Percentiles rank a stretch among this genome's conserved stretches.
These are phyloP conservation scores for Magnaporthales sp. DNA, from an alignment of 2,329 filamentous ascomycete genomes.

Conservation along the genomic window DNA sequence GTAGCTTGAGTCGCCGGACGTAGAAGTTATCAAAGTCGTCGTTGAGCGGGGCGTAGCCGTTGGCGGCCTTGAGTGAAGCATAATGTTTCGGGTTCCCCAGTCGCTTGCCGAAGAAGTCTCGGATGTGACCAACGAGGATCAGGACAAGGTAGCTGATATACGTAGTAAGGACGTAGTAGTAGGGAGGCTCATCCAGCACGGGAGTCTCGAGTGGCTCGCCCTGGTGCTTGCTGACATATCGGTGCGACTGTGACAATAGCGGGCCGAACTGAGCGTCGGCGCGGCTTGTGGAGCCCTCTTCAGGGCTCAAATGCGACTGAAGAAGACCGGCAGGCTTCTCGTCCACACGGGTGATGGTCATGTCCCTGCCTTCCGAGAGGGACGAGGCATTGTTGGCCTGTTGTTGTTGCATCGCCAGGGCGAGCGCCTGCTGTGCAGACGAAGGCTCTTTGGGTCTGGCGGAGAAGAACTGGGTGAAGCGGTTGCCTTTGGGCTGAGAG, in stretches of 20 bases:
- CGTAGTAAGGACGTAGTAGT: constrained; percentile 93
- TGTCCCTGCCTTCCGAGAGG: constrained; percentile 70
- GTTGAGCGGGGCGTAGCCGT: constrained; percentile 92
- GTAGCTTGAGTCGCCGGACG: constrained; percentile 80
- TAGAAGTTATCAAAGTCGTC: constrained; percentile 99
- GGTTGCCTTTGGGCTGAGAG: constrained; percentile 61
- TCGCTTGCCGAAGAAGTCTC: constrained; percentile 96
- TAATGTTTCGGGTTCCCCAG: constrained; percentile 80
- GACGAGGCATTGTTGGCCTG: constrained; percentile 54
- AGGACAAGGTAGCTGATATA: constrained; percentile 97
- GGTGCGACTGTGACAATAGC: constrained; percentile 68
- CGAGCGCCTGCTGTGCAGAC: constrained; percentile 56
- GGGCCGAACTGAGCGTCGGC: constrained; percentile 89
- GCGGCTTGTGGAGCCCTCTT: constrained; percentile 27
- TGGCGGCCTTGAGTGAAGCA: constrained; percentile 68
- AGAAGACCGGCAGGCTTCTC: constrained; percentile 45
- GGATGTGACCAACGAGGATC: constrained; percentile 89
- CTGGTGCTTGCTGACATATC: constrained; percentile 82
- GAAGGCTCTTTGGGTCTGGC: constrained; percentile 60
- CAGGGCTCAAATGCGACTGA: constrained; percentile 49
- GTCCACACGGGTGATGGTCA: constrained; percentile 52
- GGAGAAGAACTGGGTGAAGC: constrained; percentile 76
- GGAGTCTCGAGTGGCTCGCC: constrained; percentile 74
- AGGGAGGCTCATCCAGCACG: constrained; percentile 89
- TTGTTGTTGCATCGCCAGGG: constrained; percentile 1